phyloP scores from a whole-genome alignment of 192 early-diverging fungal species.

The Rhizoclosmatium globosum region DNA sequence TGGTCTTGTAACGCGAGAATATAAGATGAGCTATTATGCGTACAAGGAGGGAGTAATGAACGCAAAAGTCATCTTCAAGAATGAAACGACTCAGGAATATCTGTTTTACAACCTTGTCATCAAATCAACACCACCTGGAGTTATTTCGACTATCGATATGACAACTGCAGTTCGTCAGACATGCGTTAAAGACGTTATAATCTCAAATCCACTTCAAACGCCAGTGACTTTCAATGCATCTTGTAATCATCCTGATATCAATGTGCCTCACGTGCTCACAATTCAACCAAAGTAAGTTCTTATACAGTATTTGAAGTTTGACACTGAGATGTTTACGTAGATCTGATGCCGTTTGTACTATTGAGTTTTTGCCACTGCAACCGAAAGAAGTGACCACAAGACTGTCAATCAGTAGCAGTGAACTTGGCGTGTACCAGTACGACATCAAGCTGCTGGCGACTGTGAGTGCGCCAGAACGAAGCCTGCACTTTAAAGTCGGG shows the following conservation, averaged over 20 bases:
- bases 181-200: slow-evolving; percentile 45
- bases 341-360: slow-evolving; percentile 46
- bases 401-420: slow-evolving; percentile 48
- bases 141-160: slow-evolving; percentile 59
- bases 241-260: slow-evolving; percentile 58
- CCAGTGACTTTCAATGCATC: slow-evolving; percentile 55
- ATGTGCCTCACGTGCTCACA: slow-evolving; percentile 54
- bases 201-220: slow-evolving; percentile 59
- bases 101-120: slow-evolving; percentile 60
- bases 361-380: slow-evolving; percentile 65
- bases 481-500: slow-evolving; percentile 66
- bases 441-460: slow-evolving; percentile 58
- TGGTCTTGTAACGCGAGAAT: slow-evolving; percentile 55
- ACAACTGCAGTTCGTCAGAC: slow-evolving; percentile 52
- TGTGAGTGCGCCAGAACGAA: slow-evolving; percentile 53
- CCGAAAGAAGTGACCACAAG: slow-evolving; percentile 57
- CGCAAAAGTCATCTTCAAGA: slow-evolving; percentile 64
- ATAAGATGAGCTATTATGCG: slow-evolving; percentile 67
- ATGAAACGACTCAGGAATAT: slow-evolving; percentile 68
- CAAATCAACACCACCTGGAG: slow-evolving; percentile 61
- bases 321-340: slow-evolving; percentile 14
- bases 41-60: slow-evolving; percentile 64
- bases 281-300: slow-evolving; percentile 60
- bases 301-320: slow-evolving; percentile 7
- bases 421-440: slow-evolving; percentile 65